Conservation (phyloP, 305 asterid species). For the Striga hermonthica region DNA sequence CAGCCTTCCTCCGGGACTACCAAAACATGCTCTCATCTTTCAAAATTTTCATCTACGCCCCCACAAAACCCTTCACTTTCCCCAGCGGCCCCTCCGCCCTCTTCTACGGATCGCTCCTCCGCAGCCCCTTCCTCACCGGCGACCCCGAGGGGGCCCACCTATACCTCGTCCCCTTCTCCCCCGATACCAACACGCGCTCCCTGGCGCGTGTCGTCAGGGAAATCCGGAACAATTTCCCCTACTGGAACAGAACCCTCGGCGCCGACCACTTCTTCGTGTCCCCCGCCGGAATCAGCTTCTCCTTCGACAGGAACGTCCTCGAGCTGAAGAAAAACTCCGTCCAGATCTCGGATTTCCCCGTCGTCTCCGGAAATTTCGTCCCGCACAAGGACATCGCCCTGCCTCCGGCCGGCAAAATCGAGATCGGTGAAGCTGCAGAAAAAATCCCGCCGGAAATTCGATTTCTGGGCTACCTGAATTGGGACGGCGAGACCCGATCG, state of each 20-base stretch:
- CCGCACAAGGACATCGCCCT: slow-evolving; percentile 83
- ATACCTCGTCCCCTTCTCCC: slow-evolving; percentile 69
- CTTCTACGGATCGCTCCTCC: slow-evolving; percentile 57
- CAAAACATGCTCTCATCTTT: slow-evolving; percentile 56
- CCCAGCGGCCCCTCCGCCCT: slow-evolving; percentile 44
- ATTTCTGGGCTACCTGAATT: slow-evolving; percentile 48
- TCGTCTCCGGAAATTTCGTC: slow-evolving; percentile 53
- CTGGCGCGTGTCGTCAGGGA: slow-evolving; percentile 59
- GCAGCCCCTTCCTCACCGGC: slow-evolving; percentile 55
- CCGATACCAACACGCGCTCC: slow-evolving; percentile 57
- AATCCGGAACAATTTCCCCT: slow-evolving; percentile 49
- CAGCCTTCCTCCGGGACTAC: slow-evolving; percentile 56
- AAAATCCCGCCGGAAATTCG: slow-evolving; percentile 23
- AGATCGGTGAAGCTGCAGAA: slow-evolving; percentile 24
- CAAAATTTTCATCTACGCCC: slow-evolving; percentile 65
- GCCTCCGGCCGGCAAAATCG: slow-evolving; percentile 44
- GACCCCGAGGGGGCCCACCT: slow-evolving; percentile 71
- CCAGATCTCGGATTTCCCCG: slow-evolving; percentile 72
- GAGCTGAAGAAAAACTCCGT: slow-evolving; percentile 87
- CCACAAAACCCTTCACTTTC: slow-evolving; percentile 39
- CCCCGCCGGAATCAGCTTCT: slow-evolving; percentile 59
- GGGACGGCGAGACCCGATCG: slow-evolving; percentile 45
- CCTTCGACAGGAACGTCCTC: slow-evolving; percentile 69
- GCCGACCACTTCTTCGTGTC: slow-evolving; percentile 84
- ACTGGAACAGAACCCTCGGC: slow-evolving; percentile 87